These are phyloP conservation scores for Termitomyces heimii DNA, from an alignment of 768 basidiomycete genomes.

Conservation along the genomic window DNA sequence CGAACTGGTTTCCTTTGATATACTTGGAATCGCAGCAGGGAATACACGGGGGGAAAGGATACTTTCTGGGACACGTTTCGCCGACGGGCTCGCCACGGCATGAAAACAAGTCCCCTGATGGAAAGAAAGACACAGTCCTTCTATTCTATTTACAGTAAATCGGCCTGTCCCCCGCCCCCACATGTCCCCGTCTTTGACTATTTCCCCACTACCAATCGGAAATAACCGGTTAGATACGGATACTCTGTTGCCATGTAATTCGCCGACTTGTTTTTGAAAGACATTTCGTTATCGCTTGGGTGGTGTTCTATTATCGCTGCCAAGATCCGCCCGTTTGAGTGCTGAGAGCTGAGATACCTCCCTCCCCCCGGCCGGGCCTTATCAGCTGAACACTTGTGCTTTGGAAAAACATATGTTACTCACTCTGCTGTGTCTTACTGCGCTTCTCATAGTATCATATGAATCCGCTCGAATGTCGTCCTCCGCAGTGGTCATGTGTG, in stretches of 20 bases:
- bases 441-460: background rate
- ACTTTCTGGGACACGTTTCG: background rate
- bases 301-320: background rate
- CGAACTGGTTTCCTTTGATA: background rate
- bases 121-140: background rate
- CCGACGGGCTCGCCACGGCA: background rate
- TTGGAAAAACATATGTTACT: background rate
- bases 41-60: background rate
- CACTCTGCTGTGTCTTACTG: background rate
- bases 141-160: background rate
- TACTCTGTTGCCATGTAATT: background rate
- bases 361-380: background rate
- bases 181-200: background rate
- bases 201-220: background rate
- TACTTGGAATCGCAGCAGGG: background rate
- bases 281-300: background rate
- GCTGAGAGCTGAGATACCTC: no score
- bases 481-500: background rate
- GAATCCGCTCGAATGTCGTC: background rate
- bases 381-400: background rate
- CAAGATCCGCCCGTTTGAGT: slow-evolving; percentile 2
- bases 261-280: background rate
- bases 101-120: background rate
- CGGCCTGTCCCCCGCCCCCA: background rate
- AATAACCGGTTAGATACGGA: background rate